A percentile compares a stretch with the other conserved stretches of the same genome.
These are phyloP conservation scores for Chrysoporthe puriensis DNA, from an alignment of 2,329 filamentous ascomycete genomes.

Conservation along the genomic window DNA sequence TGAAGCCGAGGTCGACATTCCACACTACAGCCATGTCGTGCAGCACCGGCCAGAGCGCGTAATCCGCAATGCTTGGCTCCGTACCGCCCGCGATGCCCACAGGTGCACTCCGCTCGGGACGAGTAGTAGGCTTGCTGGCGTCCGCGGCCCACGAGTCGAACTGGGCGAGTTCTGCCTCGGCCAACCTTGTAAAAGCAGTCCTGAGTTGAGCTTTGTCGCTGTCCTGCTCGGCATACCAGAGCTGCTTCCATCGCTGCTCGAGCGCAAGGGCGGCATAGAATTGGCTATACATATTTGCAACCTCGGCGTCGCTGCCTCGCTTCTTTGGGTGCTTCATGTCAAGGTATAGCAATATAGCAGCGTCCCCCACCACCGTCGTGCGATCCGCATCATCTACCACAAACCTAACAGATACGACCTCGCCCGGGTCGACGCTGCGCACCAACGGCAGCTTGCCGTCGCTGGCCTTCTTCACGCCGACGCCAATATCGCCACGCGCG, in stretches of 20 bases:
- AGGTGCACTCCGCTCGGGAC: conserved; percentile 13
- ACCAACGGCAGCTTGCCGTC: conserved; percentile 14
- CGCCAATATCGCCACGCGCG: conserved; percentile 46
- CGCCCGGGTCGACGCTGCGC: conserved; percentile 29
- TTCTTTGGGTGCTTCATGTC: conserved; percentile 55
- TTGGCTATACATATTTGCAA: conserved; percentile 44
- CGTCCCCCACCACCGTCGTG: conserved; percentile 52
- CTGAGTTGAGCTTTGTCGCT: background rate
- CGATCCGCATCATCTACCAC: conserved; percentile 56
- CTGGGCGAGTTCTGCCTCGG: conserved; percentile 10
- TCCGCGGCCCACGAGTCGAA: conserved; percentile 7
- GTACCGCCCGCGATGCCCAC: conserved; percentile 40
- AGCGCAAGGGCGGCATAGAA: conserved; percentile 49
- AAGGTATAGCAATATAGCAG: conserved; percentile 63
- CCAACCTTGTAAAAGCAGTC: background rate
- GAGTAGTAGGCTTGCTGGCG: conserved; percentile 9
- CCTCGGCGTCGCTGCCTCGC: conserved; percentile 32
- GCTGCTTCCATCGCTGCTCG: conserved; percentile 41
- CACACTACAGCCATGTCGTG: conserved; percentile 46
- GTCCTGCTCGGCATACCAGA: background rate
- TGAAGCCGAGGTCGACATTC: conserved; percentile 39
- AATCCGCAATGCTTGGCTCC: conserved; percentile 53
- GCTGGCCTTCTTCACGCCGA: conserved; percentile 22
- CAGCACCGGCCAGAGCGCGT: conserved; percentile 60
- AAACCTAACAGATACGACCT: conserved; percentile 49